Percentiles rank a stretch among this genome's conserved stretches.
Evolutionary conservation across 164 flowering plant species (phyloP).

Genomic region (Stephania japonica): DNA sequence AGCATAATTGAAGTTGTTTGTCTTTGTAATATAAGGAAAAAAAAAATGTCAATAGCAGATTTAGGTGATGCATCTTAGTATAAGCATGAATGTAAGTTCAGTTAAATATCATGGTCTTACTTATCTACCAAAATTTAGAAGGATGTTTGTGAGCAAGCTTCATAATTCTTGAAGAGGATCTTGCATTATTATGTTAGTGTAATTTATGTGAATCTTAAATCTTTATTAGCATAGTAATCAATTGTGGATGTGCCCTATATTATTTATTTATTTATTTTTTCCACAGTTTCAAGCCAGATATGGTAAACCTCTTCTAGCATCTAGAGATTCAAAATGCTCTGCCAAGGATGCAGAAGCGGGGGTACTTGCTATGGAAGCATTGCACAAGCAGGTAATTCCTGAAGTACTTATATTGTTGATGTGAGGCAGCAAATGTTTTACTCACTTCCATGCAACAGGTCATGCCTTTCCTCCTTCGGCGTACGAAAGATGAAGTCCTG

Average conservation of each 20-base stretch:
- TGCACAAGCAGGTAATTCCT: constrained; percentile 86
- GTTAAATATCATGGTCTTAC: too few species aligned
- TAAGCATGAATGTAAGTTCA: too few species aligned
- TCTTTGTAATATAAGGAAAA: too few species aligned
- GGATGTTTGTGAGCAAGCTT: too few species aligned
- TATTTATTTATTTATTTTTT: constrained; percentile 14
- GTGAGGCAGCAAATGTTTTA: background rate
- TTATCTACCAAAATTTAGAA: too few species aligned
- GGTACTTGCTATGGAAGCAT: constrained; percentile 96
- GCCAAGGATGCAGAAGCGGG: constrained; percentile 99
- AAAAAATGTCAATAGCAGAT: too few species aligned
- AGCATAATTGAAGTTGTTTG: too few species aligned
- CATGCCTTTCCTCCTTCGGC: constrained; percentile 98
- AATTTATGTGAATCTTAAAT: background rate
- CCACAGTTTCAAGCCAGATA: constrained; percentile 88
- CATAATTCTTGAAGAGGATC: background rate
- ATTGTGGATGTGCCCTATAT: background rate
- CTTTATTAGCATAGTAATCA: background rate
- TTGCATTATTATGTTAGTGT: background rate
- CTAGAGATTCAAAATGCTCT: constrained; percentile 92
- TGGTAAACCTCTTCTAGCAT: constrained; percentile 86
- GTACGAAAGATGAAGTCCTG: constrained; percentile 94
- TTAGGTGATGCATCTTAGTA: too few species aligned
- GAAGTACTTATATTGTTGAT: background rate
- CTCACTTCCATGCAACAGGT: constrained; percentile 42